A percentile compares a stretch with the other conserved stretches of the same genome.
Evolutionary conservation across 2,329 filamentous ascomycete species (phyloP).

Genomic region (Pestalotiopsis sp.): DNA sequence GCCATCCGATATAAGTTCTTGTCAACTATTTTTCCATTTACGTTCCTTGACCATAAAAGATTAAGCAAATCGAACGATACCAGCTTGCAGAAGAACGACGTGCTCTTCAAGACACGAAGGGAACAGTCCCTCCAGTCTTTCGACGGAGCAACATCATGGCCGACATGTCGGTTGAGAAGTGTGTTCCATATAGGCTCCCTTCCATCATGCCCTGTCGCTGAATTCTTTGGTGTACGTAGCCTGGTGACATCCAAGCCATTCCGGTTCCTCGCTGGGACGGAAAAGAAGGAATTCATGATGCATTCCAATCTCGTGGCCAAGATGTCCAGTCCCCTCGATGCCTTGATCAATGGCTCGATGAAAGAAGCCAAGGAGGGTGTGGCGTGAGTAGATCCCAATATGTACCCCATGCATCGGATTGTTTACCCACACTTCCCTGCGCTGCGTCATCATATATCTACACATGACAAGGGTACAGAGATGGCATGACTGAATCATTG

Average conservation of each 20-base stretch:
- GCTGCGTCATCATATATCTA: neutral
- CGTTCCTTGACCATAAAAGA: too few species aligned
- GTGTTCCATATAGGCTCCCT: too few species aligned
- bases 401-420: neutral
- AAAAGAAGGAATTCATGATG: slow-evolving; percentile 45
- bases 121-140: too few species aligned
- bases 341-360: slow-evolving; percentile 46
- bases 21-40: too few species aligned
- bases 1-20: too few species aligned
- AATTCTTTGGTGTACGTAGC: too few species aligned
- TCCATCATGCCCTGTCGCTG: too few species aligned
- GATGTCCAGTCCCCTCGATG: slow-evolving; percentile 42
- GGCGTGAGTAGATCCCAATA: neutral
- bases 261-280: slow-evolving; percentile 45
- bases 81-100: too few species aligned
- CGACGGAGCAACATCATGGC: too few species aligned
- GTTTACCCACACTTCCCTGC: neutral
- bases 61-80: too few species aligned
- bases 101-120: too few species aligned
- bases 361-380: slow-evolving; percentile 43
- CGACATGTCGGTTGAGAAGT: too few species aligned
- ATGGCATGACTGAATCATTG: neutral
- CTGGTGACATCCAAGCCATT: slow-evolving; percentile 34
- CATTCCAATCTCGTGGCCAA: slow-evolving; percentile 44
- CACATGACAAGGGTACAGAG: neutral